phyloP scores from a whole-genome alignment of 2,329 filamentous ascomycete species.

The Aspergillus niger region DNA sequence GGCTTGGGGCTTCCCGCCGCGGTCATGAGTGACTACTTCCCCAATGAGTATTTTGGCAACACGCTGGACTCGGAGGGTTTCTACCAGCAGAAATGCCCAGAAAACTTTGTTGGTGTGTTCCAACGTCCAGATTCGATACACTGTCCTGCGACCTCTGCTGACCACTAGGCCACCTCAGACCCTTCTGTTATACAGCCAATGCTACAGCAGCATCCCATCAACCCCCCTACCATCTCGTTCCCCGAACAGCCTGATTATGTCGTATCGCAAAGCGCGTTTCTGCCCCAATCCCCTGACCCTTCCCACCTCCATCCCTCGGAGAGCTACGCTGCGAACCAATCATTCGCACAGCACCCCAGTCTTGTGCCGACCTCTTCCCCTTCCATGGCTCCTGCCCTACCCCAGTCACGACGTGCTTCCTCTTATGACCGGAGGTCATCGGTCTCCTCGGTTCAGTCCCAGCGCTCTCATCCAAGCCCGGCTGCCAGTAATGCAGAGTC shows the following conservation, averaged over 20 bases:
- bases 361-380: conserved; percentile 56
- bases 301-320: conserved; percentile 37
- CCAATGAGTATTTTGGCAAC: conserved; percentile 53
- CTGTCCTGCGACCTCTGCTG: background rate
- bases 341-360: conserved; percentile 28
- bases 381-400: conserved; percentile 59
- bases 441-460: conserved; percentile 69
- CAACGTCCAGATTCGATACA: background rate
- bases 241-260: conserved; percentile 35
- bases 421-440: conserved; percentile 64
- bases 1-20: conserved; percentile 65
- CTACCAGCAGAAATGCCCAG: conserved; percentile 47
- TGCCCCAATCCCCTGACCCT: conserved; percentile 38
- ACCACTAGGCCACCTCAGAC: conserved; percentile 44
- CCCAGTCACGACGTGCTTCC: conserved; percentile 53
- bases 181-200: conserved; percentile 61
- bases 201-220: conserved; percentile 32
- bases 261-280: conserved; percentile 32
- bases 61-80: conserved; percentile 48
- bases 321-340: conserved; percentile 32
- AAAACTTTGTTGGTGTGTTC: conserved; percentile 38
- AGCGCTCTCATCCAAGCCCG: conserved; percentile 60
- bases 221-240: conserved; percentile 36
- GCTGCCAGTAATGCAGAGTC: conserved; percentile 62
- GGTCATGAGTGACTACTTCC: conserved; percentile 61